Evolutionary conservation across 1,284 basidiomycete species (phyloP).

Genomic region (Microstroma glucosiphilum): DNA sequence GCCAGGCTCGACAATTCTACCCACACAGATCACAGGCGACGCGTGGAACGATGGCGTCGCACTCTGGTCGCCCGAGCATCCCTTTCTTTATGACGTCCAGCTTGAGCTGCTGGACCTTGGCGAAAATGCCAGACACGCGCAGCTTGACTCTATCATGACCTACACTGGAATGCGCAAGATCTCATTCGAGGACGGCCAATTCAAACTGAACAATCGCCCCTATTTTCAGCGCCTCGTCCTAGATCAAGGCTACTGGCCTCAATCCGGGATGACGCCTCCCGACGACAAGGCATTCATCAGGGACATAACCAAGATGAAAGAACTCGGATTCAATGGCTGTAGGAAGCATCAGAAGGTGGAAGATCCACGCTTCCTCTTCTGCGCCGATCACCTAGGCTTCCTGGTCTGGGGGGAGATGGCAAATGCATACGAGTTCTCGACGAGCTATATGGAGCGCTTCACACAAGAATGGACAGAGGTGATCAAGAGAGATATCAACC

Average conservation of each 20-base stretch:
- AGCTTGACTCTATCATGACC: conserved; percentile 18
- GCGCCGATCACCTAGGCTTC: conserved; percentile 26
- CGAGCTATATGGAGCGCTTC: conserved; percentile 20
- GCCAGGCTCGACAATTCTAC: not conserved
- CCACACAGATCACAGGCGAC: conserved; percentile 14
- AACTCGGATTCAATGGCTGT: conserved; percentile 28
- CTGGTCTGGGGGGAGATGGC: conserved; percentile 36
- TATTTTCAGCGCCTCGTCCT: conserved; percentile 30
- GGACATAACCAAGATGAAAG: conserved; percentile 28
- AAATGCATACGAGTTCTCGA: conserved; percentile 30
- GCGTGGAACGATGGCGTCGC: conserved; percentile 28
- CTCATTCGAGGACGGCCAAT: conserved; percentile 23
- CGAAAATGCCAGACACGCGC: too few species aligned
- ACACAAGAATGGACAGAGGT: conserved; percentile 30
- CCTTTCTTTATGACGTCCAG: conserved; percentile 22
- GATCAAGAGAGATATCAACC: conserved; percentile 23
- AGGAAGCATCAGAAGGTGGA: conserved; percentile 35
- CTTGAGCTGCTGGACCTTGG: conserved; percentile 10
- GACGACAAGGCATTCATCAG: conserved; percentile 11
- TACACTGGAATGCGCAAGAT: conserved; percentile 38
- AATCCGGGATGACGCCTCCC: conserved; percentile 21
- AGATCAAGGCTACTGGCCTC: conserved; percentile 34
- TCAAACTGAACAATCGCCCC: conserved; percentile 30
- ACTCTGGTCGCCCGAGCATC: conserved; percentile 29
- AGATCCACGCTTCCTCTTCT: conserved; percentile 19